Evolutionary conservation across 2,329 filamentous ascomycete species (phyloP).

Genomic region (Akanthomyces uredinophilus): DNA sequence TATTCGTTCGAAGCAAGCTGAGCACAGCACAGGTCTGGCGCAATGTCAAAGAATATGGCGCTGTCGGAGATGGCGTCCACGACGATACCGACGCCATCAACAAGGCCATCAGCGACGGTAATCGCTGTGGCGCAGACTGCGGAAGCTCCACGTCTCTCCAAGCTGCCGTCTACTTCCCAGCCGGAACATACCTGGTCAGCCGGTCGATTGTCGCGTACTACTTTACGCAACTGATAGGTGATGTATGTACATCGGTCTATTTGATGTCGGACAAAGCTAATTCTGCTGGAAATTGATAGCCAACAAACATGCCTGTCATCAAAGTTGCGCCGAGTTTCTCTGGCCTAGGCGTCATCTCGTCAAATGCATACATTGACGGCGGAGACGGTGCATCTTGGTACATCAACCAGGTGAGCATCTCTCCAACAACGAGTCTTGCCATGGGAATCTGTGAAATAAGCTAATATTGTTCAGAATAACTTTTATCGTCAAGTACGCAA

Average conservation of each 20-base stretch:
- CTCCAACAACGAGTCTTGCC: too few species aligned
- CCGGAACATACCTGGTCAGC: constrained; percentile 54
- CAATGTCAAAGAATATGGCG: constrained; percentile 72
- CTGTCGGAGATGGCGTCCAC: constrained; percentile 54
- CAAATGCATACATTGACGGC: constrained; percentile 29
- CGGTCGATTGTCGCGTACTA: constrained; percentile 57
- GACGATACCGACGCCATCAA: constrained; percentile 54
- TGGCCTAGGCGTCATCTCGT: constrained; percentile 52
- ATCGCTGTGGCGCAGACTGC: constrained; percentile 28
- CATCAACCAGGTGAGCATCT: too few species aligned
- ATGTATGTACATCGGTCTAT: too few species aligned
- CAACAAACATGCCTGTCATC: constrained; percentile 50
- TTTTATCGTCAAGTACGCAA: constrained; percentile 64
- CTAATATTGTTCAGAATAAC: constrained; percentile 48
- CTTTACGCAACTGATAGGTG: constrained; percentile 52
- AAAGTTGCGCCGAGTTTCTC: constrained; percentile 48
- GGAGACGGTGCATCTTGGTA: constrained; percentile 15
- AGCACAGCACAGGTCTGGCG: constrained; percentile 57
- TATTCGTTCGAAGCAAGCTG: too few species aligned
- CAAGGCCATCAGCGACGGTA: constrained; percentile 34
- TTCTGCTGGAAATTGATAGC: too few species aligned
- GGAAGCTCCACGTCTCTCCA: constrained; percentile 20
- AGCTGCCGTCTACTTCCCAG: constrained; percentile 21
- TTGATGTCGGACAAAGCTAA: too few species aligned
- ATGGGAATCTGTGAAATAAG: too few species aligned